A percentile compares a stretch with the other conserved stretches of the same genome.
Conservation (phyloP, 805 yeast genomes). For the Yarrowia keelungensis region DNA sequence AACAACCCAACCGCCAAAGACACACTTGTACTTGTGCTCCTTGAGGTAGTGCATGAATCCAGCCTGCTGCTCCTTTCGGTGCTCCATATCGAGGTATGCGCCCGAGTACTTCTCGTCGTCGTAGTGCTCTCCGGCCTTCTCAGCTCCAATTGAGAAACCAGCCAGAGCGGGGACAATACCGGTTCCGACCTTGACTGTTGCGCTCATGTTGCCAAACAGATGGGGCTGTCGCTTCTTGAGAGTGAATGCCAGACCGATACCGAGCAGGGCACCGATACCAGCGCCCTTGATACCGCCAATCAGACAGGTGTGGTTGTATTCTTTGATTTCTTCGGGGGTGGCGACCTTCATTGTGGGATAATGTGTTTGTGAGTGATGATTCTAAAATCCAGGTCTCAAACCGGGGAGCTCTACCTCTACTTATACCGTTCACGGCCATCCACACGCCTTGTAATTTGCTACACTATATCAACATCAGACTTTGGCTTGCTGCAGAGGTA, state of each 20-base stretch:
- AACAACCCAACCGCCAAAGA: constrained; percentile 80
- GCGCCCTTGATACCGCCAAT: constrained; percentile 70
- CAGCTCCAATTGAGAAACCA: constrained; percentile 69
- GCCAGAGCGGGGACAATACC: constrained; percentile 73
- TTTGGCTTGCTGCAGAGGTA: constrained; percentile 29
- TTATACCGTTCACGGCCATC: not conserved
- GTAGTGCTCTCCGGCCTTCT: constrained; percentile 70
- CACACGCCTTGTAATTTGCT: constrained; percentile 26
- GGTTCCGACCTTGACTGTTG: constrained; percentile 60
- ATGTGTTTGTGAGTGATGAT: constrained; percentile 1
- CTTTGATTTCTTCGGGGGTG: constrained; percentile 68
- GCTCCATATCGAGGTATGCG: constrained; percentile 54
- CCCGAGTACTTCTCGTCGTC: constrained; percentile 67
- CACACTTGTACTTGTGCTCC: constrained; percentile 52
- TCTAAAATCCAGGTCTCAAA: not conserved
- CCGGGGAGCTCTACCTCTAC: not conserved
- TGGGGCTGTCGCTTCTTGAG: constrained; percentile 54
- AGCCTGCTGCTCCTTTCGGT: constrained; percentile 42
- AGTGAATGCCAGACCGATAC: constrained; percentile 61
- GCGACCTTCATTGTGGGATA: constrained; percentile 65
- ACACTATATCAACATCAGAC: constrained; percentile 20
- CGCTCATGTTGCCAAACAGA: constrained; percentile 44
- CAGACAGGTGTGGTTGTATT: constrained; percentile 64
- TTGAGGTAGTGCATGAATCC: constrained; percentile 15
- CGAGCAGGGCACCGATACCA: constrained; percentile 61